Base-by-base conservation (phyloP, 768 basidiomycete species). In the Leccinum subgranulosum region DNA sequence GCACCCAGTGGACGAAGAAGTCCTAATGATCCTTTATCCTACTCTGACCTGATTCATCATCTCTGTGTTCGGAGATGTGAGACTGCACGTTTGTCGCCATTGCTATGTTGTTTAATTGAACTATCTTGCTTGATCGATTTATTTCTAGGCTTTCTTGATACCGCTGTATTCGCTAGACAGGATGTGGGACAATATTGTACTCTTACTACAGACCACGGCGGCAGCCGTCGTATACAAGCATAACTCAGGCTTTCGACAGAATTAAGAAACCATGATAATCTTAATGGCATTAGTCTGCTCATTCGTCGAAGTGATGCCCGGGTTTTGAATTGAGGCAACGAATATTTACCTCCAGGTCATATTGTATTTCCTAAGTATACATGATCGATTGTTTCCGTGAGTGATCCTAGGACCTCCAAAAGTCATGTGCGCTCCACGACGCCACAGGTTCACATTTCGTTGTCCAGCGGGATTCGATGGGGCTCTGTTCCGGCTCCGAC, bases 1-100 rank as follows among this genome's bases (percentile, higher is more conserved):
- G 49, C 88, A 90, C 67, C 85, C 86, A 3, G 68, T 86, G 53
- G 88, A 90, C 66, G 86, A 89, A 69, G 80, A 83, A 66, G 84
- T 85, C 6, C 74, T 90, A 51, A 86, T 86, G 78, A 81, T 81
- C 2, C 81, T 86, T 60, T 71, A 64, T 41, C 71, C 78, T 56
- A 69, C 64, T 17, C 39, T 71, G 55, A 63, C 66, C 47, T 72
- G 62, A 75, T 48, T 60, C 39, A 17, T 65, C 46, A 56, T 55
- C 14, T 57, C 49, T 53, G 43, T 48, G 19, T 56, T 58, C 64
- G 33, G 51, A 67, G 52, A 28, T 53, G 45, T 57, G 43, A 48
- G 50, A 27, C 46, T 47, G 17, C 29, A 64, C 41, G 43, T 51
- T 28, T 52, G 34, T 58, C 52, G 9, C 53, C 57, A 57, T 60